Base-by-base conservation (phyloP, 176 grass and related monocot genomes). In the Thalia dealbata region DNA sequence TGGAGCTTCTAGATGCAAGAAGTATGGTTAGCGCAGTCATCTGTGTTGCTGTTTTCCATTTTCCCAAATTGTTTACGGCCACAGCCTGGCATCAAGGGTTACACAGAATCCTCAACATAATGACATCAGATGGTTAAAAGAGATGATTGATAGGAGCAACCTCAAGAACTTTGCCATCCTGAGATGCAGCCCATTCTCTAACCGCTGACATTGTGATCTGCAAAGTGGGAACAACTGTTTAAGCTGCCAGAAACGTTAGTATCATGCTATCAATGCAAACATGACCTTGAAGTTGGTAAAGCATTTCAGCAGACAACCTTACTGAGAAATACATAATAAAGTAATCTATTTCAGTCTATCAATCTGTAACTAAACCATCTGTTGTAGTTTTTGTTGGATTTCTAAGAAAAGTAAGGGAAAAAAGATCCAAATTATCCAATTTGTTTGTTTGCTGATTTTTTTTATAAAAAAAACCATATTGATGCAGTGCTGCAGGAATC, bases 181-280 rank as follows among this genome's bases (percentile, higher is more conserved):
- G 90, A 80, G 95, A 99, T 1, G 95, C 95, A 75, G 95, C 90
- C 95, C 95, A 99, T 64, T 99, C 90, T 76, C 90, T 91, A 27
- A 99, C 90, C 61, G 95, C 90, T 64, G 95, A 99, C 95, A 99
- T 99, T 81, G 95, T 99, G 46, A 99, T 99, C 95, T 99, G 80
- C 43, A 77, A 4, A 84, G 81, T 76, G 18, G 76, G 29, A 70
- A 8, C 64, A 16, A 61, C 14, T 29, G n/a, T 32, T 27, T 55
- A 76, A 77, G 42, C 71, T 71, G 11, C 1, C 50, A 64, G 32
- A 27, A 42, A 16, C 10, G 8, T 38, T 38, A 4, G 3, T 38
- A 38, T 38, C 32, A 42, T 19, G 64, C 32, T 67, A 41, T 44
- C 27, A 43, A 22, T 68, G 32, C 65, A 24, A 68, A 45, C 65